These are phyloP conservation scores for Glycine soja DNA, from an alignment of 306 rosid genomes.

Conservation along the genomic window DNA sequence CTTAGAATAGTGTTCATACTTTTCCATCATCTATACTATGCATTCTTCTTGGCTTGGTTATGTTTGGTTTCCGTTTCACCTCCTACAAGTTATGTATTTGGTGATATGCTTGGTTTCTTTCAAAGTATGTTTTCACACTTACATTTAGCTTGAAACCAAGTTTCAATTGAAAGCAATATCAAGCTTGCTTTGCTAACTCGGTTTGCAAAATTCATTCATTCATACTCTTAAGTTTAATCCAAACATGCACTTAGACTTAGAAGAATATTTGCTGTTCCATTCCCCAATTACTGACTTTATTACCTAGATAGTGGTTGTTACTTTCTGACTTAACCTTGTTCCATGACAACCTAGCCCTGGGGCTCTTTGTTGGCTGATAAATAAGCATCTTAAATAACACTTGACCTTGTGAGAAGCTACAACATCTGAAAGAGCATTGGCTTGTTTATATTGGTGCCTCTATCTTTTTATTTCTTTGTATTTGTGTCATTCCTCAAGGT, in stretches of 20 bases:
- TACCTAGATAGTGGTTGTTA: not conserved
- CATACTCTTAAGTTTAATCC: too few relatives aligned
- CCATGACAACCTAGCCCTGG: not conserved
- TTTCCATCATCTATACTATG: too few relatives aligned
- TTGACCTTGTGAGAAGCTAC: not conserved
- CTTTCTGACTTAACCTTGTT: too few relatives aligned
- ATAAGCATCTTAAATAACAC: not conserved
- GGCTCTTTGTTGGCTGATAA: constrained; percentile 11
- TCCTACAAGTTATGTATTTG: not conserved
- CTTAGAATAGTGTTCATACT: too few relatives aligned
- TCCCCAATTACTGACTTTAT: not conserved
- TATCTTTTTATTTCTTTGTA: not conserved
- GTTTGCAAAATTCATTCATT: too few relatives aligned
- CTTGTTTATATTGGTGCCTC: too few relatives aligned
- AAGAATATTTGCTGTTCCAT: not conserved
- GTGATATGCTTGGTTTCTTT: not conserved
- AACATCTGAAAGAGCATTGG: too few relatives aligned
- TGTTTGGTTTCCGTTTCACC: too few relatives aligned
- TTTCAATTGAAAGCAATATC: too few relatives aligned
- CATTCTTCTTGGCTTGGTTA: not conserved
- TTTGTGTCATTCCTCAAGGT: not conserved
- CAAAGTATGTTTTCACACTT: not conserved
- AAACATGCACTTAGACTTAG: not conserved
- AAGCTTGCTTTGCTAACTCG: too few relatives aligned
- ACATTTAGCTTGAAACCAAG: not conserved